Base-by-base conservation (phyloP, 1,139 yeast species). In the Yamadazyma membranifaciens region DNA sequence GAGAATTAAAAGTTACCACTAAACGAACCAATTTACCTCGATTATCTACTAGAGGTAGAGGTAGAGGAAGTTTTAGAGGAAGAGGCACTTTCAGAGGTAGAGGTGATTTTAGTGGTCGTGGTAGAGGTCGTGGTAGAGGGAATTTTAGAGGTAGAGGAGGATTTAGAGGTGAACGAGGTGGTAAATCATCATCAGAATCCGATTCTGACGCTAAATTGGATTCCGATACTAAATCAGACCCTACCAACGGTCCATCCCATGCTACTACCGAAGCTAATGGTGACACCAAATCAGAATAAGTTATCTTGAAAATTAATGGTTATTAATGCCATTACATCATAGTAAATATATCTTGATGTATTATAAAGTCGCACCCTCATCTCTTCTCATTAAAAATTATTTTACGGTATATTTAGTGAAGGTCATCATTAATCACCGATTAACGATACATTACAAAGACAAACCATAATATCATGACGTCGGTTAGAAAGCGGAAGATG, bases 401-500 rank as follows among this genome's bases (percentile, higher is more conserved):
- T 20, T 27, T 5, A 27, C 6, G 10, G 4, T 41, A 37, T 41
- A 5, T 20, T 20, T 20, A 20, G 24, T 7, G 24, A 20, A 20
- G 24, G 7, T 5, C 24, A 20, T 20, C 24, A 20, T 20, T 20
- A 7, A 20, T 6, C 5, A 20, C 24, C 7, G 7, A 7, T 20
- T 20, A 6, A 20, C 24, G 7, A 20, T 20, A 20, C 5, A 20
- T 7, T 6, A 20, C 24, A 6, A 20, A 7, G 7, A 20, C 7
- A 20, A 20, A 20, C 5, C 24, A 20, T 20, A 6, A 7, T 5
- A 38, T 30, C 36, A 85, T 85, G 94, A 81, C 80, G 35, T 80
- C 91, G 38, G 96, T 89, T 27, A 80, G 98, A 72, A 82, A 81
- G 69, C 83, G 95, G 76, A 86, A 84, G 79, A 82, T 83, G 80